phyloP scores from a whole-genome alignment of 805 yeast genomes.

The Sungouiella thailandica region DNA sequence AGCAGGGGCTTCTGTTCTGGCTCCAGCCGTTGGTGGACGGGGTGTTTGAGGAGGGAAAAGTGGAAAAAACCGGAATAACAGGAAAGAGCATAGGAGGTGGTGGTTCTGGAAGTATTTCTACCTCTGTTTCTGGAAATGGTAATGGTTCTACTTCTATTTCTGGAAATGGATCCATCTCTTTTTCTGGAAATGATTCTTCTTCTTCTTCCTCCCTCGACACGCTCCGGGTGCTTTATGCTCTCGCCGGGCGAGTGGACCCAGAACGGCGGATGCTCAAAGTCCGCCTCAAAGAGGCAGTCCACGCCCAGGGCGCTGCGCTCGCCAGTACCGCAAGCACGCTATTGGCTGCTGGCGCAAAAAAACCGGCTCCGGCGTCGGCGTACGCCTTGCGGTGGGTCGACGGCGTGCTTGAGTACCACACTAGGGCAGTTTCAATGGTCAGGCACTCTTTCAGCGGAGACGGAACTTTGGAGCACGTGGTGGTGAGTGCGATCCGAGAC shows the following conservation, averaged over 20 bases:
- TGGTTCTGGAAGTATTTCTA: too few relatives aligned
- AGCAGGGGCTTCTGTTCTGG: conserved; percentile 59
- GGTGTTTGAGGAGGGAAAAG: conserved; percentile 6
- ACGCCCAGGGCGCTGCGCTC: conserved; percentile 41
- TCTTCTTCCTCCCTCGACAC: conserved; percentile 18
- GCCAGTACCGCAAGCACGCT: conserved; percentile 15
- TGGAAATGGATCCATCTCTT: conserved; percentile 20
- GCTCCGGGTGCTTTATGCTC: conserved; percentile 43
- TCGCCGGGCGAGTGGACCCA: conserved; percentile 50
- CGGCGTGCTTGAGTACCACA: conserved; percentile 47
- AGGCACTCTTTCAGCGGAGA: conserved; percentile 47
- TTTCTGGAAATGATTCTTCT: too few relatives aligned
- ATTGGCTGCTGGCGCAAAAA: conserved; percentile 4
- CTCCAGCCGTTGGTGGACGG: conserved; percentile 36
- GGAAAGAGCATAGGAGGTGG: too few relatives aligned
- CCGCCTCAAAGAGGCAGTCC: conserved; percentile 43
- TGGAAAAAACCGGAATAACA: neutral
- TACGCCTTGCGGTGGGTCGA: conserved; percentile 70
- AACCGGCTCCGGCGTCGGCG: conserved; percentile 30
- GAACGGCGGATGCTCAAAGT: conserved; percentile 46
- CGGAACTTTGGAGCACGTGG: conserved; percentile 44
- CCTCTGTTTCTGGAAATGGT: too few relatives aligned
- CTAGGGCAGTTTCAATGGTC: conserved; percentile 46
- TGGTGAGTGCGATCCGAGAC: conserved; percentile 57
- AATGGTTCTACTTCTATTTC: neutral